Evolutionary conservation across 257 asterid species (phyloP).

Genomic region (Coffea canephora): DNA sequence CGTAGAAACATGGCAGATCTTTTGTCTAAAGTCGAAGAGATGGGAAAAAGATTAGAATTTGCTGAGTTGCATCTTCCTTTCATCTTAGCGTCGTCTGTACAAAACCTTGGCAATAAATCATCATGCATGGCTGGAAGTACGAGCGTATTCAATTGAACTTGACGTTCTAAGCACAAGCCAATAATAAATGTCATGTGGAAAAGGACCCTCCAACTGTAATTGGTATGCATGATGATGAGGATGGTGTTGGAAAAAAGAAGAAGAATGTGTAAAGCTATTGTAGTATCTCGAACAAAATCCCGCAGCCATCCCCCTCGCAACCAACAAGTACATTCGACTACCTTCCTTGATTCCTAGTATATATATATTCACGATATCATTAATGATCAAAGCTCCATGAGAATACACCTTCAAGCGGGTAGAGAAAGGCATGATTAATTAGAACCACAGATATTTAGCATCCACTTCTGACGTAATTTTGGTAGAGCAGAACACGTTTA

Average conservation of each 20-base stretch:
- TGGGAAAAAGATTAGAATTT: constrained; percentile 12
- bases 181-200: constrained; percentile 19
- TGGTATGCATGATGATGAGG: neutral
- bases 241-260: neutral
- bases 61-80: constrained; percentile 15
- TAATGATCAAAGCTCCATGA: constrained; percentile 17
- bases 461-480: neutral
- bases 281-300: constrained; percentile 28
- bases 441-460: neutral
- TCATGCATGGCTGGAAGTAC: constrained; percentile 33
- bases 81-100: constrained; percentile 1
- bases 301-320: constrained; percentile 19
- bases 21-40: neutral
- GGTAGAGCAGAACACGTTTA: neutral
- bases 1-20: neutral
- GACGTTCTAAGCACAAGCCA: constrained; percentile 27
- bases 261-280: constrained; percentile 21
- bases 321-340: constrained; percentile 3
- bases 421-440: constrained; percentile 12
- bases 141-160: constrained; percentile 31
- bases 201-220: constrained; percentile 22
- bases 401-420: constrained; percentile 27
- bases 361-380: constrained; percentile 6
- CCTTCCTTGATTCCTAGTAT: neutral
- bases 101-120: constrained; percentile 18